Evolutionary conservation across 768 basidiomycete species (phyloP).

Genomic region (Paxillus rubicundulus): DNA sequence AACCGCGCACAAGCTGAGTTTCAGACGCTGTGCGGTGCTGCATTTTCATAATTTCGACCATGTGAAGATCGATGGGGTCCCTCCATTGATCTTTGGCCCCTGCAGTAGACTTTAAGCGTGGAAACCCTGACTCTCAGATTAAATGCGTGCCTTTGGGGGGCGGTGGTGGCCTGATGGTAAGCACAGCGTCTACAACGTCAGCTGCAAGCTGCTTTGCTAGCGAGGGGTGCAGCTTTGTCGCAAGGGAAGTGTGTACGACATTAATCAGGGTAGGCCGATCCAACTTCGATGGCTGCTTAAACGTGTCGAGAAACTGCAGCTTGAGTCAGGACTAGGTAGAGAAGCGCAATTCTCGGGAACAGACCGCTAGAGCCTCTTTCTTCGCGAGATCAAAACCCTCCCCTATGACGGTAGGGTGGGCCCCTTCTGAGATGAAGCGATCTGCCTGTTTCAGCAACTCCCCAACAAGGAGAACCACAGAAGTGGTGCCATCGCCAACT

Average conservation of each 20-base stretch:
- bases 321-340: constrained; percentile 20
- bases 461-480: constrained; percentile 92
- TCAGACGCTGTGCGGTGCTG: constrained; percentile 98
- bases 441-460: constrained; percentile 97
- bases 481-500: constrained; percentile 98
- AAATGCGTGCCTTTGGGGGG: constrained; percentile 52
- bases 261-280: constrained; percentile 91
- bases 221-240: constrained; percentile 82
- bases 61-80: constrained; percentile 96
- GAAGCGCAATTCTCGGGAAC: constrained; percentile 32
- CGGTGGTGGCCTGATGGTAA: constrained; percentile 74
- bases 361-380: constrained; percentile 85
- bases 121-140: constrained; percentile 25
- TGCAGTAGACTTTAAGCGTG: constrained; percentile 32
- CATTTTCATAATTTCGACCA: constrained; percentile 99
- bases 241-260: constrained; percentile 92
- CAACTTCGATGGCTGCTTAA: constrained; percentile 73
- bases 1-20: constrained; percentile 90
- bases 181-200: constrained; percentile 93
- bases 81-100: constrained; percentile 66
- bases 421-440: constrained; percentile 96
- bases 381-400: constrained; percentile 97
- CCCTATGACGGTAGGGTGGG: constrained; percentile 93
- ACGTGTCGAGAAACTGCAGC: constrained; percentile 84
- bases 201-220: constrained; percentile 87